Evolutionary conservation across 2,329 filamentous ascomycete species (phyloP), one percentile per base, ranked within the genome.

Genomic region (Orbilia oligospora): DNA sequence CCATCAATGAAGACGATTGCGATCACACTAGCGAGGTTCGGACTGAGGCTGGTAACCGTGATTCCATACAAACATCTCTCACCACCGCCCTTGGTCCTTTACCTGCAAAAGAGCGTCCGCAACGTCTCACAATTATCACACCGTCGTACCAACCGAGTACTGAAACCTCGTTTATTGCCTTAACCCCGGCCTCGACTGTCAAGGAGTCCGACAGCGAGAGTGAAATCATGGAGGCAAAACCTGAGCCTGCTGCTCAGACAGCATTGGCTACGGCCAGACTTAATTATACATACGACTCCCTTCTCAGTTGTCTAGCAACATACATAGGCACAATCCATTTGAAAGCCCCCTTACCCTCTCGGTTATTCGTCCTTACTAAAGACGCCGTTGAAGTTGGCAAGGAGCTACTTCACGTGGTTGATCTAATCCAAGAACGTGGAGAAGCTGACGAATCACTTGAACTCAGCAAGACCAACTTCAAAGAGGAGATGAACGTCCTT

Each of bases 241-340:
- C 44, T 18, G 68, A 78, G 20, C 44, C 63, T 3, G 10, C 9
- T 5, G 44, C 49, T 33, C n/a, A 78, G 16, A 18, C 41, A 2
- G 61, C 64, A 9, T 36, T 72, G 10, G 75, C 75, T 30, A 64
- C 68, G 8, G 63, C 63, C 0, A 72, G 68, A 41, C 48, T 78
- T 1, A 72, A 78, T 18, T 56, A 16, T 14, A 78, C 63, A 55
- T 78, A 78, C 53, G 75, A 78, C 27, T 72, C 75, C 2, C 97
- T 98, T 83, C 86, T 99, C 67, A 96, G 94, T 5, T 92, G 94
- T 83, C 89, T 99, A 65, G 95, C 93, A 64, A 97, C 93, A 3
- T 97, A 98, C 84, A 95, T 98, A 83, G 96, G 96, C 16, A 88
- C 90, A 44, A 88, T 97, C 71, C 93, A 97, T 84, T 87, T 97